Conservation (phyloP, 1,284 basidiomycete genomes). For the Malassezia japonica region DNA sequence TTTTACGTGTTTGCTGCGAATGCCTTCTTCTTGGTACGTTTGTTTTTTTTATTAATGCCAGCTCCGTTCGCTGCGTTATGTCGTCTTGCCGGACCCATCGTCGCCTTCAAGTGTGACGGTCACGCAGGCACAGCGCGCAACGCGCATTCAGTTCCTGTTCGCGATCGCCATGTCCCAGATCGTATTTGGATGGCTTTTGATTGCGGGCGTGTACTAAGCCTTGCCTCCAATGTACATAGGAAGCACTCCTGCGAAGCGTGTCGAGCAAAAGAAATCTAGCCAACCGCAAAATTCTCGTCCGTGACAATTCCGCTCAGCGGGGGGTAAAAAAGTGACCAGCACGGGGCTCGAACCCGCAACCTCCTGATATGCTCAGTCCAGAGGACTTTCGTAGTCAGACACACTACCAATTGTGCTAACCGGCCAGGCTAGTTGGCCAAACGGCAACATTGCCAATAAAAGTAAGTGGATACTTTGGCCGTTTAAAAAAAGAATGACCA, state of each 20-base stretch:
- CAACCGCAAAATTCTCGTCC: too few relatives aligned
- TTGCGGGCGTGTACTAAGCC: conserved; percentile 33
- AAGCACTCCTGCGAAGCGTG: too few relatives aligned
- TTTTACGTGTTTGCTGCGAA: conserved; percentile 77
- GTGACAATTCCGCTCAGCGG: too few relatives aligned
- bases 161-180: conserved; percentile 63
- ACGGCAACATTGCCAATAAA: too few relatives aligned
- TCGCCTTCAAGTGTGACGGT: conserved; percentile 56
- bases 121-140: conserved; percentile 66
- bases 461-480: too few relatives aligned
- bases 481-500: conserved; percentile 18
- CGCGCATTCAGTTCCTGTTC: conserved; percentile 77
- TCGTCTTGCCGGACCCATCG: conserved; percentile 65
- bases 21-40: conserved; percentile 90
- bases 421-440: too few relatives aligned
- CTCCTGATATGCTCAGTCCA: conserved; percentile 14
- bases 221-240: too few relatives aligned
- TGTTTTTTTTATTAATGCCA: conserved; percentile 17
- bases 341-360: conserved; percentile 24
- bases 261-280: too few relatives aligned
- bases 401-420: conserved; percentile 25
- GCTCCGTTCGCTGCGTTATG: conserved; percentile 80
- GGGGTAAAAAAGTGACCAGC: conserved; percentile 16
- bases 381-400: conserved; percentile 18
- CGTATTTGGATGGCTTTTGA: conserved; percentile 39